Percentiles rank a stretch among this genome's conserved stretches.
phyloP scores from a whole-genome alignment of 495 filamentous ascomycete species.

The Astrothelium macrocarpum region DNA sequence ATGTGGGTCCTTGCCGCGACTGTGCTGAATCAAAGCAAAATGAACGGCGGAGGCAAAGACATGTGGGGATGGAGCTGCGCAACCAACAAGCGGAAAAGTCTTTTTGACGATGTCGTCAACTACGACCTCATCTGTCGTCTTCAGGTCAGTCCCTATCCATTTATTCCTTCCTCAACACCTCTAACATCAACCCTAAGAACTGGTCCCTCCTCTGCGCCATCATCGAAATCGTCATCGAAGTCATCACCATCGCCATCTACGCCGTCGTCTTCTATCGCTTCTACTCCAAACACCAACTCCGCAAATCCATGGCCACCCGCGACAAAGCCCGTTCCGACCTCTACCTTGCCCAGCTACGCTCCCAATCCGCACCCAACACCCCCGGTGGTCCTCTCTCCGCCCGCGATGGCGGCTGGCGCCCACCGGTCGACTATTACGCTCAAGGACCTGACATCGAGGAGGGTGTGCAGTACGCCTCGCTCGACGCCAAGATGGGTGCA shows the following conservation, averaged over 20 bases:
- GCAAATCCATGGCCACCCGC: constrained; percentile 91
- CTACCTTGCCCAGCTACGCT: constrained; percentile 88
- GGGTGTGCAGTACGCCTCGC: constrained; percentile 45
- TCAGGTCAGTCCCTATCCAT: constrained; percentile 49
- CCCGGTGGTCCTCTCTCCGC: constrained; percentile 52
- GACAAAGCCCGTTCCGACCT: constrained; percentile 89
- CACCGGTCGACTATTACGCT: constrained; percentile 26
- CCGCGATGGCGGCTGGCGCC: constrained; percentile 31
- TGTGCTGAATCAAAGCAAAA: constrained; percentile 66
- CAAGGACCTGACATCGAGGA: constrained; percentile 38
- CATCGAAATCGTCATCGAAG: constrained; percentile 91
- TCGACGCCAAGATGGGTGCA: constrained; percentile 34
- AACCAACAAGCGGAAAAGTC: constrained; percentile 64
- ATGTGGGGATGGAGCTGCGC: constrained; percentile 97
- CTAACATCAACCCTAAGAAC: constrained; percentile 48
- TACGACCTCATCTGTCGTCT: constrained; percentile 92
- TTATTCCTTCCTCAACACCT: background rate
- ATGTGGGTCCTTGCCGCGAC: constrained; percentile 88
- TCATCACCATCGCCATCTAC: constrained; percentile 86
- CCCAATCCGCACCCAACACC: constrained; percentile 89
- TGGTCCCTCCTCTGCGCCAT: constrained; percentile 95
- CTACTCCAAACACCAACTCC: constrained; percentile 86
- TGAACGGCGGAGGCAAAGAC: constrained; percentile 65
- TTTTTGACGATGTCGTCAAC: constrained; percentile 69
- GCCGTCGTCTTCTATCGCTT: constrained; percentile 90